These are phyloP conservation scores for Mycocalia duriaeana DNA, from an alignment of 1,284 basidiomycete species.

Conservation along the genomic window DNA sequence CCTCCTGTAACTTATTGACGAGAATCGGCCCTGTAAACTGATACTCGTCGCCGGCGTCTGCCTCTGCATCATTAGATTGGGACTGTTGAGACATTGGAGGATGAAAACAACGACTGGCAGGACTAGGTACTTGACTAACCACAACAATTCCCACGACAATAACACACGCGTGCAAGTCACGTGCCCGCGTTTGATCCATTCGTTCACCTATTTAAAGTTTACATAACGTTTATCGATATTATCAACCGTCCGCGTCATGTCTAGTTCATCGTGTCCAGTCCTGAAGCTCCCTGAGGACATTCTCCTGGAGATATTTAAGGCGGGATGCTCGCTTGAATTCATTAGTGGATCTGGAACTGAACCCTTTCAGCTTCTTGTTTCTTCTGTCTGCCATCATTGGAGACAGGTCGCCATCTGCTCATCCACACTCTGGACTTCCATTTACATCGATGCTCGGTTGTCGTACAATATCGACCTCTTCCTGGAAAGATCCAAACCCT, in stretches of 20 bases:
- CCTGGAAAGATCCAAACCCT: slow-evolving; percentile 24
- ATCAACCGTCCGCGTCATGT: too few species aligned
- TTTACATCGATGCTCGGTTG: slow-evolving; percentile 17
- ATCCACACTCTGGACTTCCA: slow-evolving; percentile 26
- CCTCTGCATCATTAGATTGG: slow-evolving; percentile 50
- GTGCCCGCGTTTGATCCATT: too few species aligned
- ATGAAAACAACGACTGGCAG: too few species aligned
- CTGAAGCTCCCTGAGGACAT: slow-evolving; percentile 12
- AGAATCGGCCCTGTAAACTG: slow-evolving; percentile 75
- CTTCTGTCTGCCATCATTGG: slow-evolving; percentile 27
- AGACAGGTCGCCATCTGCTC: slow-evolving; percentile 22
- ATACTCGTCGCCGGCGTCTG: slow-evolving; percentile 52
- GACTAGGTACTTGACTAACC: too few species aligned
- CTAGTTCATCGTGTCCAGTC: too few species aligned
- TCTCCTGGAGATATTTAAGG: slow-evolving; percentile 9
- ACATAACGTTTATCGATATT: too few species aligned
- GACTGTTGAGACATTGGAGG: slow-evolving; percentile 46
- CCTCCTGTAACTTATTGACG: slow-evolving; percentile 83
- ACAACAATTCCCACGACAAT: too few species aligned
- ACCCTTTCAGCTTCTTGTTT: slow-evolving; percentile 17
- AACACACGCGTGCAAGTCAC: too few species aligned
- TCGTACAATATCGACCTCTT: slow-evolving; percentile 16
- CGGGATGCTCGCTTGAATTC: background rate
- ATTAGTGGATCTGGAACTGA: background rate
- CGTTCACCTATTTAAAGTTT: too few species aligned